Evolutionary conservation across 164 flowering plant genomes (phyloP).

Genomic region (Umbilicus rupestris): DNA sequence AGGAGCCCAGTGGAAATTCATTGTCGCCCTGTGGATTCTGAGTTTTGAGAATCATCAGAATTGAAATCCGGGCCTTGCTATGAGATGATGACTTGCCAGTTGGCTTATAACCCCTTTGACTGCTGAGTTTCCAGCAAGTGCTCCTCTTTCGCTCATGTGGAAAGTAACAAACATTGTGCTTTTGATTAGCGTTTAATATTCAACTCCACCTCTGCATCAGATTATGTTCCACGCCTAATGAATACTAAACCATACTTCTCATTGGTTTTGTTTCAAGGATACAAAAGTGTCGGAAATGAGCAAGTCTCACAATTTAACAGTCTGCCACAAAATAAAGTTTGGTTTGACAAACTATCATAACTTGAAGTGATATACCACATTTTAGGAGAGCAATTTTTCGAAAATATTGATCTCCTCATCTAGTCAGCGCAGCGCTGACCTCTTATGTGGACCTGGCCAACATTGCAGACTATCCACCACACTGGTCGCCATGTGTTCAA

Average conservation of each 20-base stretch:
- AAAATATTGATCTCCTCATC: too few relatives aligned
- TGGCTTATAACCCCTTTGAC: neutral
- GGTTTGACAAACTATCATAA: too few relatives aligned
- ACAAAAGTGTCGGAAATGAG: neutral
- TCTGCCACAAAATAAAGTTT: too few relatives aligned
- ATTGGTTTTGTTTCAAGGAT: neutral
- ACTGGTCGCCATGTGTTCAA: neutral
- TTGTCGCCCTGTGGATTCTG: neutral
- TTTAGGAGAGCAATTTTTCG: too few relatives aligned
- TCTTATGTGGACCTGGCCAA: slow-evolving; percentile 3
- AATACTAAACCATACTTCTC: too few relatives aligned
- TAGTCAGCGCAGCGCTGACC: neutral
- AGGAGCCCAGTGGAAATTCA: neutral
- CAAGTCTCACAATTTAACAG: neutral
- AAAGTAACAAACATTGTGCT: neutral
- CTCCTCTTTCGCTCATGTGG: neutral
- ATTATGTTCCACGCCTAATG: neutral
- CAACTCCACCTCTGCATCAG: neutral
- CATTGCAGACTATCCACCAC: slow-evolving; percentile 6
- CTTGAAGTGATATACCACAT: too few relatives aligned
- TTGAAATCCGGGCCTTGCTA: neutral
- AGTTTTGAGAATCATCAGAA: neutral
- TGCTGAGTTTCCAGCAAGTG: neutral
- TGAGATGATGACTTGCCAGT: neutral
- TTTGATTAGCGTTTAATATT: neutral